Percentiles rank a stretch among this genome's conserved stretches.
Evolutionary conservation across 331 rosid genomes (phyloP).

Genomic region (Malus hybrid): DNA sequence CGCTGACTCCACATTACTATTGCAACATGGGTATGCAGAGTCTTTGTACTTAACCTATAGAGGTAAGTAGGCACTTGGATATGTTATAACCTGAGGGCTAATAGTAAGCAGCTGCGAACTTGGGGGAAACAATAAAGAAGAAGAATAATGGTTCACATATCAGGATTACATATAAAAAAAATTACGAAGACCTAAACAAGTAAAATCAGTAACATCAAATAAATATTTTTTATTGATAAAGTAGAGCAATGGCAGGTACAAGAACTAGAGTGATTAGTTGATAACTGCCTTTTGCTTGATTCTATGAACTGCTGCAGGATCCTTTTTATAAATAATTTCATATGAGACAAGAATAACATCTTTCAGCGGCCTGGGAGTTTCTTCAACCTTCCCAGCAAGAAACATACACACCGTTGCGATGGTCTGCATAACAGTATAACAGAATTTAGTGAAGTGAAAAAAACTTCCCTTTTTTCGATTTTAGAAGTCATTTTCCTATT

Average conservation of each 20-base stretch:
- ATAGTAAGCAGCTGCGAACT: background rate
- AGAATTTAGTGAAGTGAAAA: constrained; percentile 15
- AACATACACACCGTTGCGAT: constrained; percentile 98
- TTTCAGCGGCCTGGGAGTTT: constrained; percentile 93
- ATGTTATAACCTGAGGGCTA: background rate
- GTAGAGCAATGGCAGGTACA: background rate
- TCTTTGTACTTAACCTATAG: background rate
- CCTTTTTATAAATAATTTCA: constrained; percentile 89
- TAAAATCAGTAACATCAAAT: background rate
- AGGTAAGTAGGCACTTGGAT: background rate
- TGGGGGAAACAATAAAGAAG: background rate
- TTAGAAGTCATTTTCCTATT: background rate
- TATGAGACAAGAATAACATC: constrained; percentile 94
- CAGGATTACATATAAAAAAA: background rate
- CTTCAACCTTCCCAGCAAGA: constrained; percentile 99
- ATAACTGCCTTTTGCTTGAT: constrained; percentile 81
- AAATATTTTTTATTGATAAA: background rate
- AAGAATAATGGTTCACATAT: background rate
- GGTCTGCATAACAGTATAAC: constrained; percentile 52
- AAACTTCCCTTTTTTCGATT: background rate
- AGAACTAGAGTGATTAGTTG: background rate
- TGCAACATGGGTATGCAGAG: background rate
- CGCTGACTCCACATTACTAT: background rate
- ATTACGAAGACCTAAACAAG: background rate
- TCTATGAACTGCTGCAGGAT: constrained; percentile 80